Evolutionary conservation across 202 grass and related monocot genomes (phyloP), one percentile per base, ranked within the genome.

Genomic region (Panicum virgatum): DNA sequence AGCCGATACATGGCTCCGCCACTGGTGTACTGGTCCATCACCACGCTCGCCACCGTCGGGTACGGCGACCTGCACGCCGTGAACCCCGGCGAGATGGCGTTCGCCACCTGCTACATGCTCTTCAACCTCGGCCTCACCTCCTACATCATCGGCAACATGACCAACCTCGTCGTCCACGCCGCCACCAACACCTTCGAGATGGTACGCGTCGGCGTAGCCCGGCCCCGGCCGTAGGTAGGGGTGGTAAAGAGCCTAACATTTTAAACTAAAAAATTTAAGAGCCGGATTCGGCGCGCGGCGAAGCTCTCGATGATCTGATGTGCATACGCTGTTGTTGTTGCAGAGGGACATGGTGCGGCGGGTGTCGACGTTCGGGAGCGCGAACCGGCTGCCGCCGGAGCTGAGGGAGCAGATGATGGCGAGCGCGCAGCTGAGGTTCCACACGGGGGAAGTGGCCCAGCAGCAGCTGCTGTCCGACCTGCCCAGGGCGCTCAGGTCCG

Each of bases 61-160:
- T 92, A 89, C 65, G 90, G 90, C 50, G 90, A 92, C 81, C 69
- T 92, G 47, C 91, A 93, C 76, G 87, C 87, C 58, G 47, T 62
- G 46, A 93, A 93, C 87, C 68, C 84, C 10, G 80, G 78, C 63
- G 91, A 93, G 70, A 87, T 85, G 91, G 4, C 82, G 20, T 89
- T 89, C 69, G 64, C 53, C 50, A 83, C 84, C 58, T 45, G 20
- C 81, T 93, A 74, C 81, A 93, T 93, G 91, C 38, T 93, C 47
- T 93, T 84, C 78, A 93, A 93, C 82, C 53, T 93, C 51, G 77
- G 84, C 54, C 72, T 89, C 81, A 87, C 84, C 32, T 64, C 87
- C n/a, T 92, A 93, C 73, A 79, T 92, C 83, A 89, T 92, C 45
- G 87, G 91, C 75, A 92, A 89, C 84, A 87, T 92, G 87, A 92